Conservation (phyloP, 2,329 filamentous ascomycete genomes). For the Byssochlamys sp. region DNA sequence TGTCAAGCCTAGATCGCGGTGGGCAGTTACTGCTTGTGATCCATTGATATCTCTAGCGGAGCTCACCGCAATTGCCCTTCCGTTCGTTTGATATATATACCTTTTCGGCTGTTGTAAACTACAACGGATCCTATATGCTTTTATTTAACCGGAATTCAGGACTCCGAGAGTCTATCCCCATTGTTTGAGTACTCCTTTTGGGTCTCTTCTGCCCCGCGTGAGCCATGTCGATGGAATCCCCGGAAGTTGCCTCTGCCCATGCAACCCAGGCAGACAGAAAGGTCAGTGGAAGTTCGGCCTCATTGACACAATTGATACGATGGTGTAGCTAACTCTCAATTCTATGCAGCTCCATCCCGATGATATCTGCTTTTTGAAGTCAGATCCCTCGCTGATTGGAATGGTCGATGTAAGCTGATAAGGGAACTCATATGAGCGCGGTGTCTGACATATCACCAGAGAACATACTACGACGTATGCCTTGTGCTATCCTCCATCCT, state of each 20-base stretch:
- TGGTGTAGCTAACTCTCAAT: neutral
- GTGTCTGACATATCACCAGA: conserved; percentile 2
- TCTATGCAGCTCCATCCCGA: conserved; percentile 10
- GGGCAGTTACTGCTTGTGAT: neutral
- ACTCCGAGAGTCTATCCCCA: neutral
- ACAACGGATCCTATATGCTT: neutral
- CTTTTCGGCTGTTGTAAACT: neutral
- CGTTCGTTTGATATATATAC: neutral
- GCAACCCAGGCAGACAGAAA: neutral
- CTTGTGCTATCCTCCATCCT: neutral
- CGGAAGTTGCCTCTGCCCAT: neutral
- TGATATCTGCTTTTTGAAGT: conserved; percentile 13
- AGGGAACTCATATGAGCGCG: neutral
- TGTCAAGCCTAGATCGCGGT: neutral
- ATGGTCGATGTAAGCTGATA: conserved; percentile 10
- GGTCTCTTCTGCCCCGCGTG: neutral
- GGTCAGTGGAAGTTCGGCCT: neutral
- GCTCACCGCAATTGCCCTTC: neutral
- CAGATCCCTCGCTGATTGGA: conserved; percentile 11
- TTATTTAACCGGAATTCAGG: neutral
- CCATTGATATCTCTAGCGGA: neutral
- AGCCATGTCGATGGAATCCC: neutral
- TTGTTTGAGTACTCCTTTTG: neutral
- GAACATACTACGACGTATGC: conserved; percentile 7
- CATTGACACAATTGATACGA: neutral